Evolutionary conservation across 495 filamentous ascomycete genomes (phyloP).

Genomic region (Podospora pseudoanserina): DNA sequence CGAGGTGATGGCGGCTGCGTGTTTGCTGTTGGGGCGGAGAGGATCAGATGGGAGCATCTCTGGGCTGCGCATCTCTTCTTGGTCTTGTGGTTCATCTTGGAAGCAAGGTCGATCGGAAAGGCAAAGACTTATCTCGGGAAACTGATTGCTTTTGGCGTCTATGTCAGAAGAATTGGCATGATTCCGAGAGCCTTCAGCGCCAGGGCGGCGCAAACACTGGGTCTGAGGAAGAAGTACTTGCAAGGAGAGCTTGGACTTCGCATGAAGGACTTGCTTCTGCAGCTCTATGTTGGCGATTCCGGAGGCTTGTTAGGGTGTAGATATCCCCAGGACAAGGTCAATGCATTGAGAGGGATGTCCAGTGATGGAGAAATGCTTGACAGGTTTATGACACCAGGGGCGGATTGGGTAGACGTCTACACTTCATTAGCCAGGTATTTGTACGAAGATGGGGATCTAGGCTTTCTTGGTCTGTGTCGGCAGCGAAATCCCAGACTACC

Average conservation of each 20-base stretch:
- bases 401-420: background rate
- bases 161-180: background rate
- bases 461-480: slow-evolving; percentile 1
- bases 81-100: background rate
- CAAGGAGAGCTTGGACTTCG: background rate
- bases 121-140: background rate
- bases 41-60: background rate
- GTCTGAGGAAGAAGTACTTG: background rate
- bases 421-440: background rate
- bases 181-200: background rate
- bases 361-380: background rate
- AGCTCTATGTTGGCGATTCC: background rate
- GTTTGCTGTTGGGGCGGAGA: background rate
- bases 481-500: background rate
- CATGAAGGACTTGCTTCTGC: background rate
- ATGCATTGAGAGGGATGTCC: background rate
- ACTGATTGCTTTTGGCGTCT: background rate
- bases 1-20: background rate
- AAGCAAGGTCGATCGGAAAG: background rate
- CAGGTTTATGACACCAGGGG: background rate
- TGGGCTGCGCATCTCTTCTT: background rate
- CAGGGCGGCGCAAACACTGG: slow-evolving; percentile 1
- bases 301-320: background rate
- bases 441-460: background rate
- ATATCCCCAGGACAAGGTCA: slow-evolving; percentile 2